phyloP scores from a whole-genome alignment of 352 stramenopile species.

The Paralagenidium karlingii region DNA sequence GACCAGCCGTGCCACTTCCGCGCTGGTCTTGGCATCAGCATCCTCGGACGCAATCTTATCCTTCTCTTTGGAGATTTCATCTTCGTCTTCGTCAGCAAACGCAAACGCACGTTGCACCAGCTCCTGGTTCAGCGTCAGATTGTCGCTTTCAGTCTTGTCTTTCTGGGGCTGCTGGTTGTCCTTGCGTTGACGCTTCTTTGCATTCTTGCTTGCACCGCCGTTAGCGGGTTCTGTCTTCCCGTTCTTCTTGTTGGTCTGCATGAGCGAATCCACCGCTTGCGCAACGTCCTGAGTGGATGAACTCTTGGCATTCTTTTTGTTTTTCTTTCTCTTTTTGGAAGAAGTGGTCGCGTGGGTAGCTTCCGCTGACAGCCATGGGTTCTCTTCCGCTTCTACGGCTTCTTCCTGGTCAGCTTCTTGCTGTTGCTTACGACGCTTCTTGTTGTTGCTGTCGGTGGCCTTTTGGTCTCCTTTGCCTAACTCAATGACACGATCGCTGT shows the following conservation, averaged over 20 bases:
- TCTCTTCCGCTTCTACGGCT: slow-evolving; percentile 25
- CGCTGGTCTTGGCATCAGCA: slow-evolving; percentile 55
- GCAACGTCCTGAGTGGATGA: slow-evolving; percentile 15
- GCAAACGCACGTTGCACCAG: slow-evolving; percentile 94
- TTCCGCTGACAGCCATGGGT: slow-evolving; percentile 45
- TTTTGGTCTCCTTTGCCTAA: slow-evolving; percentile 6
- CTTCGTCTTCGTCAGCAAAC: slow-evolving; percentile 80
- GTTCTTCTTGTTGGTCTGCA: slow-evolving; percentile 25
- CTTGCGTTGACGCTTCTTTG: slow-evolving; percentile 11
- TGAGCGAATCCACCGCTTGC: slow-evolving; percentile 44
- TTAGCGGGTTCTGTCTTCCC: too few relatives aligned
- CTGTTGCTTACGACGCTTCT: slow-evolving; percentile 10
- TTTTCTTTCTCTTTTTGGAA: slow-evolving; percentile 41
- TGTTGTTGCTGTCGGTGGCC: neutral
- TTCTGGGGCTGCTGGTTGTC: slow-evolving; percentile 9
- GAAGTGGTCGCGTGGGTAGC: slow-evolving; percentile 9
- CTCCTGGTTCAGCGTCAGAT: slow-evolving; percentile 71
- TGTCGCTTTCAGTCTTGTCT: slow-evolving; percentile 12
- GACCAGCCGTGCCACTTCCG: slow-evolving; percentile 64
- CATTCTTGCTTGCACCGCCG: neutral
- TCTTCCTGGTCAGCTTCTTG: neutral
- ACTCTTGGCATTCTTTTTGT: slow-evolving; percentile 15
- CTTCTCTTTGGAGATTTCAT: slow-evolving; percentile 93
- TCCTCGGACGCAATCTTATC: slow-evolving; percentile 51
- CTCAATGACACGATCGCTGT: slow-evolving; percentile 19